Evolutionary conservation across 106 monocot genomes (phyloP), one percentile per base, ranked within the genome.

Genomic region (Dioscorea zingiberensis): DNA sequence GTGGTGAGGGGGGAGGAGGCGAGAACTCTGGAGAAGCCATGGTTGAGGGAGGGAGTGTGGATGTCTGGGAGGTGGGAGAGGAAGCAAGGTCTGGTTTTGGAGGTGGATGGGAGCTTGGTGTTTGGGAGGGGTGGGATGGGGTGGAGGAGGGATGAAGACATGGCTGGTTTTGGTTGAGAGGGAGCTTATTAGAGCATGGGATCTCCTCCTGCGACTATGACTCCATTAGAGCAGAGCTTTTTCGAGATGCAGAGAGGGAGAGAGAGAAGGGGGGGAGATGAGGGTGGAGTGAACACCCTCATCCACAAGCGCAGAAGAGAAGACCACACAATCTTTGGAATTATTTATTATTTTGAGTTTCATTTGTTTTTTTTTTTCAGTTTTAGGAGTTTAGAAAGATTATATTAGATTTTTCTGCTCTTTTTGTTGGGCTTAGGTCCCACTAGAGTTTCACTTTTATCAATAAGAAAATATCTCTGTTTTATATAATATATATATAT

Each of bases 71-170:
- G 66, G n/a, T 57, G 55, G 68, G 68, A 77, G 53, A 59, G 44
- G 25, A 69, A 61, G 62, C 55, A 78, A 30, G 64, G 25, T 46
- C 55, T 72, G 15, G 25, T 55, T 67, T 67, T 60, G 21, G 27
- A 51, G 53, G 51, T 30, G 4, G 15, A 66, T 27, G 76, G 27
- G 21, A 53, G 30, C 3, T 56, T 53, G 3, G 47, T 51, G 63
- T 47, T 76, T 23, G 62, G 83, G 58, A 73, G 65, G 47, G 75
- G 48, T 21, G 74, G 53, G 54, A 78, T 54, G 24, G 78, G 59
- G 54, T 76, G 70, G 21, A 85, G 55, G 4, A 73, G 48, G 14
- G 51, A 8, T 47, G 80, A 51, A 1, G 76, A 21, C 80, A 81
- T 80, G 55, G 64, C 29, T 56, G 45, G 6, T 0, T 24, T 26